Conservation (phyloP, 441 rosid genomes). For the Erodium texanum region DNA sequence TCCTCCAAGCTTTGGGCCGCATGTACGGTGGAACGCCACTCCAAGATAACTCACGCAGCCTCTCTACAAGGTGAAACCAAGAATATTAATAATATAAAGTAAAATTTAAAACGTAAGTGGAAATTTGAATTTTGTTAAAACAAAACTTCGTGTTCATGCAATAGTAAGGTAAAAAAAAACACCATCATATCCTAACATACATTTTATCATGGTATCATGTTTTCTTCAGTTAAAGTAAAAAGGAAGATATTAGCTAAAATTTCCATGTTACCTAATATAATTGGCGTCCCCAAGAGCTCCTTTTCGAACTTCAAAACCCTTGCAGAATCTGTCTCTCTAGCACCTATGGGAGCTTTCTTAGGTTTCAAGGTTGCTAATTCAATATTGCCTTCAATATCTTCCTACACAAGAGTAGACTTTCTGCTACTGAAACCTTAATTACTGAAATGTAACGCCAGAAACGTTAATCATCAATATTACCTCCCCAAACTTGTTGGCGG, state of each 20-base stretch:
- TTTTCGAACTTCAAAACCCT: slow-evolving; percentile 77
- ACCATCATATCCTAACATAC: not conserved
- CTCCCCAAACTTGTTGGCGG: slow-evolving; percentile 39
- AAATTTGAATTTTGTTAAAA: not conserved
- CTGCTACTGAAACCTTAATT: not conserved
- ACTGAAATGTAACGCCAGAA: too few species aligned
- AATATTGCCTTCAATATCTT: slow-evolving; percentile 33
- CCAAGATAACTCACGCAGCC: slow-evolving; percentile 89
- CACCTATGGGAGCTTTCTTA: slow-evolving; percentile 46
- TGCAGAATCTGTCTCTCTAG: slow-evolving; percentile 80
- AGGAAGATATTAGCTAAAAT: slow-evolving; percentile 10
- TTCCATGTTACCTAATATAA: slow-evolving; percentile 54
- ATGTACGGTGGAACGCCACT: slow-evolving; percentile 93
- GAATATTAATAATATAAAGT: not conserved
- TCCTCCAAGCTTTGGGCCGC: slow-evolving; percentile 92
- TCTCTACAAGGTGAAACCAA: slow-evolving; percentile 38
- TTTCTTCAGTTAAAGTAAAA: not conserved
- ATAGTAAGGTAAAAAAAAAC: not conserved
- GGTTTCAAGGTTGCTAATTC: slow-evolving; percentile 39
- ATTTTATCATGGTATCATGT: slow-evolving; percentile 5
- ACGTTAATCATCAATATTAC: slow-evolving; percentile 22
- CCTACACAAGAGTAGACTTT: slow-evolving; percentile 34
- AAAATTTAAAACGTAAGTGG: not conserved
- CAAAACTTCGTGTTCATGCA: not conserved
- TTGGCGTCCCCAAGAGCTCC: slow-evolving; percentile 64